A percentile compares a stretch with the other conserved stretches of the same genome.
phyloP scores from a whole-genome alignment of 1,284 basidiomycete genomes.

The Leccinum pallidistipes region DNA sequence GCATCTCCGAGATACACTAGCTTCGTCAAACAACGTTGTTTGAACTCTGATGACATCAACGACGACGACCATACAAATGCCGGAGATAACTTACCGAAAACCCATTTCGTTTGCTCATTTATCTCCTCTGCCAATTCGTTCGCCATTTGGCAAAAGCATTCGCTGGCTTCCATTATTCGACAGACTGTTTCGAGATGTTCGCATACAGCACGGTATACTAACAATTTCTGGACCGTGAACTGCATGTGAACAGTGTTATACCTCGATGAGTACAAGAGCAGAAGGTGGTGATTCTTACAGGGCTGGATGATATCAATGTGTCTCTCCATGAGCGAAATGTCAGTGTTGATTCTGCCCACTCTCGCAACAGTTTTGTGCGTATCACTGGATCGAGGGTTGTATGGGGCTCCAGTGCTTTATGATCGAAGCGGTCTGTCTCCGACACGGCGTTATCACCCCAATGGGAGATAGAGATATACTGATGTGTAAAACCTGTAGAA shows the following conservation, averaged over 20 bases:
- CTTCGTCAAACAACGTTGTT: background rate
- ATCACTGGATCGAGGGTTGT: no score
- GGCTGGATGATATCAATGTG: background rate
- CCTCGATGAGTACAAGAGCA: background rate
- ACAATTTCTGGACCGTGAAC: background rate
- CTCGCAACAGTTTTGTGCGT: background rate
- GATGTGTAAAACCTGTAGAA: background rate
- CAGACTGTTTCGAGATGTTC: background rate
- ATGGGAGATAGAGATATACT: background rate
- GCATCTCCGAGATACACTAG: background rate
- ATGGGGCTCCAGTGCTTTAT: no score
- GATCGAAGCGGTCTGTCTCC: no score
- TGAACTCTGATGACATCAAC: background rate
- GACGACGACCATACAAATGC: no score
- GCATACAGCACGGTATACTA: background rate
- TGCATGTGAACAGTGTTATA: background rate
- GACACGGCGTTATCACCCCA: no score
- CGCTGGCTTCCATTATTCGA: background rate
- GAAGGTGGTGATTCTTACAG: background rate
- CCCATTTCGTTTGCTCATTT: background rate
- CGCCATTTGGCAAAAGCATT: background rate
- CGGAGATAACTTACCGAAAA: background rate
- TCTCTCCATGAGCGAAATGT: background rate
- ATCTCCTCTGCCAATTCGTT: background rate
- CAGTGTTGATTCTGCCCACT: background rate